phyloP scores from a whole-genome alignment of 176 grass and related monocot genomes.

The Microstegium vimineum region DNA sequence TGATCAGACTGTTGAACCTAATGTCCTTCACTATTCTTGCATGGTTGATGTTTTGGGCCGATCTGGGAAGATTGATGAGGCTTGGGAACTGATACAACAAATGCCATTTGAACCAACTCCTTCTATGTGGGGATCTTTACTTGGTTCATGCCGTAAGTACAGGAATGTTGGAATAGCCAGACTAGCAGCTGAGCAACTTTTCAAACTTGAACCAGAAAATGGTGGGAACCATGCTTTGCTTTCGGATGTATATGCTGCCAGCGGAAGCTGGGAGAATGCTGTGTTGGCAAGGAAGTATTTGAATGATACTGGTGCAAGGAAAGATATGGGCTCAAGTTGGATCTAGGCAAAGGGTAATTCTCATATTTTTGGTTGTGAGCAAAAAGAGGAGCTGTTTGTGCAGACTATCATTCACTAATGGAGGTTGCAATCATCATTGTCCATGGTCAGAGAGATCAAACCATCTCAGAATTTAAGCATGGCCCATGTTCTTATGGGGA shows the following conservation, averaged over 20 bases:
- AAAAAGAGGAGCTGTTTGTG: constrained; percentile 51
- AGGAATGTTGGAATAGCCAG: constrained; percentile 41
- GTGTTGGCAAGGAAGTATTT: constrained; percentile 46
- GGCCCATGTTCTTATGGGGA: constrained; percentile 43
- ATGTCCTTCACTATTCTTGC: constrained; percentile 73
- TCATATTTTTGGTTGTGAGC: constrained; percentile 31
- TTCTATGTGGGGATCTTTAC: constrained; percentile 63
- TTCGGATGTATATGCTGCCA: constrained; percentile 62
- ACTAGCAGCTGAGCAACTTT: constrained; percentile 59
- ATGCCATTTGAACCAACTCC: constrained; percentile 37
- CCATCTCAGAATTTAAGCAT: constrained; percentile 39
- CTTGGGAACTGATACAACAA: constrained; percentile 51
- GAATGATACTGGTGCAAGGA: constrained; percentile 55
- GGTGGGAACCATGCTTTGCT: constrained; percentile 65
- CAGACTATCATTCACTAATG: constrained; percentile 47
- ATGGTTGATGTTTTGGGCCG: constrained; percentile 65
- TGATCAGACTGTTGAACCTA: constrained; percentile 43
- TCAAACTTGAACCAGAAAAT: constrained; percentile 64
- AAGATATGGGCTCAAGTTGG: constrained; percentile 65
- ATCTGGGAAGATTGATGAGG: constrained; percentile 52
- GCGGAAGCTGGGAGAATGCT: constrained; percentile 51
- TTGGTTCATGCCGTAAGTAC: constrained; percentile 57
- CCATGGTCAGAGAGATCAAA: constrained; percentile 42
- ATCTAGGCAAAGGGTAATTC: constrained; percentile 37
- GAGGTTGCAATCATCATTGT: constrained; percentile 23